Conservation (phyloP, 2,329 filamentous ascomycete species). For the Sclerotinia nivalis region DNA sequence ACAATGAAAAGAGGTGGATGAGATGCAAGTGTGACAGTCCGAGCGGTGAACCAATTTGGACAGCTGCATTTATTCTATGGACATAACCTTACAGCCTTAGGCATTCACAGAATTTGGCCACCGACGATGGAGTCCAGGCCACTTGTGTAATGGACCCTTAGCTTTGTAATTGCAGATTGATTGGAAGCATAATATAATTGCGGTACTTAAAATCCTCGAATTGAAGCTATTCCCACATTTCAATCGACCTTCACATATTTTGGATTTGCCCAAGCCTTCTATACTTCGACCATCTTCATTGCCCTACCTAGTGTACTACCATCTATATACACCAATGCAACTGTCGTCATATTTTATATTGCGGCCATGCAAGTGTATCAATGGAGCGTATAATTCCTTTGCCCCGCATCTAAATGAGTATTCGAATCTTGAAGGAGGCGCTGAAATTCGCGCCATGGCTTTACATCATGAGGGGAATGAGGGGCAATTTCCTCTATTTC, state of each 20-base stretch:
- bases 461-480: slow-evolving; percentile 6
- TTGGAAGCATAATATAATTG: background rate
- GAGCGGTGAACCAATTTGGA: background rate
- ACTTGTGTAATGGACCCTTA: background rate
- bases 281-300: too few species aligned
- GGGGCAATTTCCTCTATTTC: background rate
- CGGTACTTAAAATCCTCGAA: background rate
- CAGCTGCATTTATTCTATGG: background rate
- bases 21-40: background rate
- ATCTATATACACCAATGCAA: background rate
- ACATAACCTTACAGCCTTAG: background rate
- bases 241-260: background rate
- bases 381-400: background rate
- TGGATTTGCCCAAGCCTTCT: background rate
- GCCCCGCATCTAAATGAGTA: background rate
- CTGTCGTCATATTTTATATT: background rate
- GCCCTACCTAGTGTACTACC: background rate
- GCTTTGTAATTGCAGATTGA: background rate
- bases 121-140: background rate
- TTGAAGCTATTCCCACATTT: slow-evolving; percentile 10
- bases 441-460: background rate
- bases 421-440: background rate
- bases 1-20: background rate
- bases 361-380: slow-evolving; percentile 6
- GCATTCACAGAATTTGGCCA: background rate